phyloP scores from a whole-genome alignment of 768 basidiomycete species.

The Gymnopilus junonius region DNA sequence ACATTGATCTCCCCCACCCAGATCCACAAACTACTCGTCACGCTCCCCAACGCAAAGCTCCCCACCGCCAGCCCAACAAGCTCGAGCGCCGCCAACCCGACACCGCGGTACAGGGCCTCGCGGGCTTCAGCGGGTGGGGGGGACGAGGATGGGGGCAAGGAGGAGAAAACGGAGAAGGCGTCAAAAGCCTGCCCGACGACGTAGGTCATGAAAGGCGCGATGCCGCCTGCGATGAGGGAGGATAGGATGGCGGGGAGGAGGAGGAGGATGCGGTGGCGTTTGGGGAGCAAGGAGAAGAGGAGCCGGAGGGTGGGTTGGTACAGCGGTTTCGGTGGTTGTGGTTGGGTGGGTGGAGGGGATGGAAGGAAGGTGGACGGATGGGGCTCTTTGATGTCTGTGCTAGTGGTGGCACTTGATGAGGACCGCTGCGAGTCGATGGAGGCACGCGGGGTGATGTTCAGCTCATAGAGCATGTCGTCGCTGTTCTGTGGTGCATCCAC shows the following conservation, averaged over 20 bases:
- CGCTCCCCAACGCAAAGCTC: constrained; percentile 71
- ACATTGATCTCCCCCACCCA: constrained; percentile 84
- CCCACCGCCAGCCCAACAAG: constrained; percentile 69
- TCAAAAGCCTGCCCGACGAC: constrained; percentile 80
- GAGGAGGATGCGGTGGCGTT: constrained; percentile 56
- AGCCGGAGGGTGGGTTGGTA: constrained; percentile 55
- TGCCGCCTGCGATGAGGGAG: constrained; percentile 64
- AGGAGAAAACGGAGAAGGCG: constrained; percentile 54
- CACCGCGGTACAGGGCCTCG: constrained; percentile 53
- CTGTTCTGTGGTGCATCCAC: no score
- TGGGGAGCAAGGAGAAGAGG: constrained; percentile 67
- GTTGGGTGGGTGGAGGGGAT: constrained; percentile 14
- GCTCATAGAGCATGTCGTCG: constrained; percentile 22
- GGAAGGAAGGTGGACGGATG: constrained; percentile 22
- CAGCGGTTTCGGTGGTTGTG: background rate
- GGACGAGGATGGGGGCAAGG: constrained; percentile 32
- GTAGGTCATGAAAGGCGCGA: constrained; percentile 85
- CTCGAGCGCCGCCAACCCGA: constrained; percentile 66
- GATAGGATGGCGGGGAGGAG: constrained; percentile 66
- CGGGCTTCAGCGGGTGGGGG: constrained; percentile 36
- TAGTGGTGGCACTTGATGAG: background rate
- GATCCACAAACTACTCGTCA: constrained; percentile 85
- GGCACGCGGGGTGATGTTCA: constrained; percentile 26
- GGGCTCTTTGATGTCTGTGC: background rate
- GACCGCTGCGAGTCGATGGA: constrained; percentile 22